Evolutionary conservation across 306 rosid species (phyloP), one percentile per base, ranked within the genome.

Genomic region (Dryas octopetala): DNA sequence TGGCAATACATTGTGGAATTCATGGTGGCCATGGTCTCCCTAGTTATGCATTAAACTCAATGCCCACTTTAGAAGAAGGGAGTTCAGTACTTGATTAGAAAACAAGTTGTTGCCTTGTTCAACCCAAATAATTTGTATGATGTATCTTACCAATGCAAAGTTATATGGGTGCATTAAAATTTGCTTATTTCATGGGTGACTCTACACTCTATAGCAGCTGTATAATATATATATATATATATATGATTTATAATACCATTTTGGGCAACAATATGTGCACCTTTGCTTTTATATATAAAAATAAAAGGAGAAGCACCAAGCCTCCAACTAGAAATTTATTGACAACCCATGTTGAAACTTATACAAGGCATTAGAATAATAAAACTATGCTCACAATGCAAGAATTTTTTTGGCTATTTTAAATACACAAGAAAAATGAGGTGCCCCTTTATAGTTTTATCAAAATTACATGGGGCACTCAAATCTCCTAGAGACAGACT

Each of bases 131-230:
- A 64, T 45, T 4, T 73, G 47, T 16, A 9, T 16, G n/a, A 15
- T 70, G 45, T 73, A 45, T 8, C 47, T 9, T 28, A 46, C 58
- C 66, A 19, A 71, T 71, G 28, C 44, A 51, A 19, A 51, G n/a
- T 15, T 23, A 23, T 68, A 15, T 68, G 73, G 4, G 40, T 12
- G 45, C 44, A 14, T 28, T 63, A 46, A 26, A 32, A 47, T 15
- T 59, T 59, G 68, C 76, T 59, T 47, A 26, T 73, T 73, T 14
- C 63, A 59, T 47, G 67, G 58, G 38, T n/a, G 26, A 2, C 8
- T 5, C 49, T 4, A 8, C 6, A 57, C 66, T 71, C 75, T 55
- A 71, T 7, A 57, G 44, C 66, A 71, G 66, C 54, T 71, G 23
- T 71, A 13, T 28, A 60, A 28, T 11, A 62, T 5, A 32, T 65